These are phyloP conservation scores for Talaromyces rugulosus DNA, from an alignment of 2,329 filamentous ascomycete genomes.

Conservation along the genomic window DNA sequence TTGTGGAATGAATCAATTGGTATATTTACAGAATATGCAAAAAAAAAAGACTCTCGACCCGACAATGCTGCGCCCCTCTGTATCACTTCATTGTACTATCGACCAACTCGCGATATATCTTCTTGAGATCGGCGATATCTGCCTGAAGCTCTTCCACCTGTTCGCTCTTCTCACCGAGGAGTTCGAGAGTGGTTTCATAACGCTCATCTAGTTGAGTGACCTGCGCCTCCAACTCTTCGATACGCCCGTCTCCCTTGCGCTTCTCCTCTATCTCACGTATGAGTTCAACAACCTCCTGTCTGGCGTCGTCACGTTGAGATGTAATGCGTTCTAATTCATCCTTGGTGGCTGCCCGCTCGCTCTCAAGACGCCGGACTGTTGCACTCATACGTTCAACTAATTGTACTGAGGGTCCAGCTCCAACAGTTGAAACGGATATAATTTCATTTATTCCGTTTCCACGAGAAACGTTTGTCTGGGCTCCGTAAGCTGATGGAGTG, in stretches of 20 bases:
- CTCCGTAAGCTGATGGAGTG: conserved; percentile 36
- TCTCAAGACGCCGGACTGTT: conserved; percentile 83
- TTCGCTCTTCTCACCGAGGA: conserved; percentile 97
- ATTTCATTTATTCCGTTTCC: conserved; percentile 69
- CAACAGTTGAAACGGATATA: conserved; percentile 82
- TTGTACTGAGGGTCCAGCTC: conserved; percentile 87
- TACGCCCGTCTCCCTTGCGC: conserved; percentile 55
- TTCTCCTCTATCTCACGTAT: conserved; percentile 82
- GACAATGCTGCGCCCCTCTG: background rate
- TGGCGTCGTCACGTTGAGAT: conserved; percentile 83
- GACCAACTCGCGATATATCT: conserved; percentile 90
- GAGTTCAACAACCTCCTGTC: conserved; percentile 82
- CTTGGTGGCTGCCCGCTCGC: conserved; percentile 80
- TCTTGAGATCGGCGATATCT: conserved; percentile 90
- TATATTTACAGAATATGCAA: conserved; percentile 15
- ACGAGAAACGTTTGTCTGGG: conserved; percentile 42
- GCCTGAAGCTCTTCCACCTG: conserved; percentile 82
- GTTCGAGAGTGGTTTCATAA: conserved; percentile 87
- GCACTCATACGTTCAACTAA: conserved; percentile 95
- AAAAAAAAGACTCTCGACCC: background rate
- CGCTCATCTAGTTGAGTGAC: conserved; percentile 66
- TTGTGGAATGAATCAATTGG: conserved; percentile 7
- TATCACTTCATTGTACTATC: conserved; percentile 71
- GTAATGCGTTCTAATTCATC: conserved; percentile 80
- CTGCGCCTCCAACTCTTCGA: conserved; percentile 63